Percentiles rank a stretch among this genome's conserved stretches.
These are phyloP conservation scores for Ophiognomonia clavigignenti-juglandacearum DNA, from an alignment of 2,329 filamentous ascomycete genomes.

Conservation along the genomic window DNA sequence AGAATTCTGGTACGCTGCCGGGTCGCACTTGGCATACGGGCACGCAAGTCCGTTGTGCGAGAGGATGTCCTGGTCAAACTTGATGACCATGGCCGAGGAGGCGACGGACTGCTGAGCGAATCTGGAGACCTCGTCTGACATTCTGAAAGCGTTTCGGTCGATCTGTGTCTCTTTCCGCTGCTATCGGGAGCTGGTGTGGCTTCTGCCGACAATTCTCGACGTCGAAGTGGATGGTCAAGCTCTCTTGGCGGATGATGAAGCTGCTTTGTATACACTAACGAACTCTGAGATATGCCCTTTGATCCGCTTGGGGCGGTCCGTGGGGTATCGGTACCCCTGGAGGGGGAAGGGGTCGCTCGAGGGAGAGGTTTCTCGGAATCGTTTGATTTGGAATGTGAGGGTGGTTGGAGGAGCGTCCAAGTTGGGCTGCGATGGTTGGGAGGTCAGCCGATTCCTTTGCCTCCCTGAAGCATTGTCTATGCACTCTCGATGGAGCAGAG, in stretches of 20 bases:
- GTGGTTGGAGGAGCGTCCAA: background rate
- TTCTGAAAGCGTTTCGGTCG: too few relatives aligned
- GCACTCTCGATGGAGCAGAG: background rate
- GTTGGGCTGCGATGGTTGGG: background rate
- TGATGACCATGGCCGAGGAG: too few relatives aligned
- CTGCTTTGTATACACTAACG: background rate
- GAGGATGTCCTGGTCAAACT: too few relatives aligned
- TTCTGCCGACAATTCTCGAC: background rate
- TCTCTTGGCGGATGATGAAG: background rate
- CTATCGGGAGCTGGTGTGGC: background rate
- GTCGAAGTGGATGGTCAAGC: background rate
- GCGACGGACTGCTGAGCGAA: too few relatives aligned
- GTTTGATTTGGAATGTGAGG: slow-evolving; percentile 4
- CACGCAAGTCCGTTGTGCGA: too few relatives aligned
- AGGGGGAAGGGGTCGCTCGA: background rate
- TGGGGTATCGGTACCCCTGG: background rate
- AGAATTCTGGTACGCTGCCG: too few relatives aligned
- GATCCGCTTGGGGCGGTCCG: background rate
- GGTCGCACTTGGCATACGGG: too few relatives aligned
- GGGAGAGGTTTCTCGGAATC: background rate
- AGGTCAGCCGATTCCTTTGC: background rate
- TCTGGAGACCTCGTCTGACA: too few relatives aligned
- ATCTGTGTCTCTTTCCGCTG: too few relatives aligned
- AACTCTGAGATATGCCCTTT: background rate
- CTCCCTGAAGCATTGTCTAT: background rate